Conservation (phyloP, 2,329 filamentous ascomycete genomes). For the Sporothrix euskadiensis region DNA sequence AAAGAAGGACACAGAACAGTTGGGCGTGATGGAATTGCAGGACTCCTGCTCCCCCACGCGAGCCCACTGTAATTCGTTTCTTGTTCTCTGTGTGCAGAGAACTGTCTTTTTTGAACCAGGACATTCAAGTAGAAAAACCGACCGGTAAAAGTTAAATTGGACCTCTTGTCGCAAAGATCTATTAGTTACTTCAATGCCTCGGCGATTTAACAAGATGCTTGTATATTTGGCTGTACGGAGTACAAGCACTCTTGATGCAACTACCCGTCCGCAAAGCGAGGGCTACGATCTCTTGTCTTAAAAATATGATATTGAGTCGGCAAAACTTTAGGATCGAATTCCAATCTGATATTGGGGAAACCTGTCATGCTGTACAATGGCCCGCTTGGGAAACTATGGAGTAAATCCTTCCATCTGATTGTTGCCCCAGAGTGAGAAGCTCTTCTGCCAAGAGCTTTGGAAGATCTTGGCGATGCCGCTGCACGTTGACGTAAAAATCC, state of each 20-base stretch:
- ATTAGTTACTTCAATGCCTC: neutral
- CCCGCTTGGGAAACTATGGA: neutral
- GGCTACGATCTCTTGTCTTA: neutral
- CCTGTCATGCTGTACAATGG: neutral
- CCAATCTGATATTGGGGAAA: neutral
- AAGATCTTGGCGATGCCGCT: conserved; percentile 11
- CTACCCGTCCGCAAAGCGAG: neutral
- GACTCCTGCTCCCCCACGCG: neutral
- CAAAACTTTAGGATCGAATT: neutral
- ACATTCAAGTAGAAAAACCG: neutral
- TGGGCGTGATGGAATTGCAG: neutral
- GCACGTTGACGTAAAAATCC: conserved; percentile 5
- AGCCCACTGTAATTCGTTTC: conserved; percentile 17
- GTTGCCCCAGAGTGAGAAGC: conserved; percentile 9
- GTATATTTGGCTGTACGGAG: neutral
- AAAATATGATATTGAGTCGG: neutral
- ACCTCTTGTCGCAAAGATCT: neutral
- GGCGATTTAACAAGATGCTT: neutral
- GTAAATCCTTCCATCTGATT: neutral
- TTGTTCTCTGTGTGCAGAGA: neutral
- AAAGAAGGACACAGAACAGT: neutral
- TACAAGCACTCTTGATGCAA: neutral
- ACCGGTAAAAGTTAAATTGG: neutral
- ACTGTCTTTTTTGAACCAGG: neutral
- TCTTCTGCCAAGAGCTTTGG: conserved; percentile 15